Evolutionary conservation across 2,329 filamentous ascomycete species (phyloP), one percentile per base, ranked within the genome.

Genomic region (Elsinoe ampelina): DNA sequence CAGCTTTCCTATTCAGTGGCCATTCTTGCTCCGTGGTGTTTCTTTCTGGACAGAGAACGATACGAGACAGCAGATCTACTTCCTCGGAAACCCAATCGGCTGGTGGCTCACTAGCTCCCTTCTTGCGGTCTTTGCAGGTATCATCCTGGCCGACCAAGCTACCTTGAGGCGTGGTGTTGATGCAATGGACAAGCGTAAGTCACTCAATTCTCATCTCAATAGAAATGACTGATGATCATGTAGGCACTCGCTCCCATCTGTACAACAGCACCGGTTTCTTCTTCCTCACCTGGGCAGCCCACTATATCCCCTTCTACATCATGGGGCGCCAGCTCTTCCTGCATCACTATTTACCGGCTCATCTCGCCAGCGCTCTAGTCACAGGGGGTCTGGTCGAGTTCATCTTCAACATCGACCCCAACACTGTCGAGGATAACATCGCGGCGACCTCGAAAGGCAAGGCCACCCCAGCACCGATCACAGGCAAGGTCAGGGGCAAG

Each of bases 211-310:
- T 15, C 35, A 19, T 32, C 36, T 54, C 59, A 22, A 59, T 55
- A 54, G 8, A 35, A 45, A 39, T 36, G 59, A 56, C 68, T 75
- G 67, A 76, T 67, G 47, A 55, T 57, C 47, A 42, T 60, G 48
- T 68, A 86, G 90, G 90, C 63, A 90, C 93, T 30, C 91, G 93
- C 62, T 91, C 88, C 20, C 90, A 91, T 61, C 80, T 98, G 51
- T 98, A 98, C 76, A 97, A 97, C 79, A 96, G 90, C 56, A 97
- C 93, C 0, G 93, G 93, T 20, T 98, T 98, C 81, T 95, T 98
- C 78, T 97, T 96, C 83, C 82, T 98, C 58, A 89, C 90, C 57
- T 98, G 93, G 93, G 90, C 89, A 12, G 92, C 90, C 1, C 93
- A 98, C 71, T 98, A 96, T 77, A 83, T 95, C 72, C 92, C 92